Percentiles rank a stretch among this genome's conserved stretches.
These are phyloP conservation scores for Candida ovalis DNA, from an alignment of 805 yeast species.

Conservation along the genomic window DNA sequence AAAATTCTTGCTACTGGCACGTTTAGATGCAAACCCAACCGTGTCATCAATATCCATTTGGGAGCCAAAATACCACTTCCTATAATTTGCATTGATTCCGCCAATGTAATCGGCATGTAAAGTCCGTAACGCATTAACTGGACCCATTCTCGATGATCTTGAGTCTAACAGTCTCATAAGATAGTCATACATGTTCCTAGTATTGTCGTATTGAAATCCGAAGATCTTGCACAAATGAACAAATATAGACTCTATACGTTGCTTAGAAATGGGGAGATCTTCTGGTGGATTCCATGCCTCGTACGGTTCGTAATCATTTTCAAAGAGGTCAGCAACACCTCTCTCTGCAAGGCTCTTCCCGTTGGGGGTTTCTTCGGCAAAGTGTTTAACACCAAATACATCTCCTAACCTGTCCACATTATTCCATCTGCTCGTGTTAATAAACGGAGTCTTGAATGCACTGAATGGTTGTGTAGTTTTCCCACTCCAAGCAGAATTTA, in stretches of 20 bases:
- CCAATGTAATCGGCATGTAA: slow-evolving; percentile 75
- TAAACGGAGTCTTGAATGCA: slow-evolving; percentile 42
- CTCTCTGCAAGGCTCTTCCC: slow-evolving; percentile 26
- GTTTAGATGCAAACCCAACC: slow-evolving; percentile 33
- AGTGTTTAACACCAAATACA: slow-evolving; percentile 28
- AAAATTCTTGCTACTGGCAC: slow-evolving; percentile 17
- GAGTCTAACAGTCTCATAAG: slow-evolving; percentile 61
- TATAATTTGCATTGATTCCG: slow-evolving; percentile 63
- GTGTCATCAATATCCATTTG: slow-evolving; percentile 59
- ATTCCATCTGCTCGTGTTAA: slow-evolving; percentile 42
- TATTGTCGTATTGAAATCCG: slow-evolving; percentile 67
- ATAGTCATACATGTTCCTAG: slow-evolving; percentile 65
- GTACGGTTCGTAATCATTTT: slow-evolving; percentile 45
- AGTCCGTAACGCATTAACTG: slow-evolving; percentile 50
- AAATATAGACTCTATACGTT: slow-evolving; percentile 55
- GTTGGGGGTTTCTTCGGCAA: slow-evolving; percentile 32
- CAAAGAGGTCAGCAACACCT: slow-evolving; percentile 40
- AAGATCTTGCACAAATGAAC: slow-evolving; percentile 49
- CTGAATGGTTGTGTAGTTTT: slow-evolving; percentile 32
- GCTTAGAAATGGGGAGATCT: slow-evolving; percentile 45
- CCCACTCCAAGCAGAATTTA: slow-evolving; percentile 27
- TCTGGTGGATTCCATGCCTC: slow-evolving; percentile 46
- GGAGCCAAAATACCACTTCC: slow-evolving; percentile 76
- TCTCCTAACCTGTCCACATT: slow-evolving; percentile 35
- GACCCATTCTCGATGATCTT: slow-evolving; percentile 61